These are phyloP conservation scores for Mortierella sp. DNA, from an alignment of 371 early-diverging fungal species.

Conservation along the genomic window DNA sequence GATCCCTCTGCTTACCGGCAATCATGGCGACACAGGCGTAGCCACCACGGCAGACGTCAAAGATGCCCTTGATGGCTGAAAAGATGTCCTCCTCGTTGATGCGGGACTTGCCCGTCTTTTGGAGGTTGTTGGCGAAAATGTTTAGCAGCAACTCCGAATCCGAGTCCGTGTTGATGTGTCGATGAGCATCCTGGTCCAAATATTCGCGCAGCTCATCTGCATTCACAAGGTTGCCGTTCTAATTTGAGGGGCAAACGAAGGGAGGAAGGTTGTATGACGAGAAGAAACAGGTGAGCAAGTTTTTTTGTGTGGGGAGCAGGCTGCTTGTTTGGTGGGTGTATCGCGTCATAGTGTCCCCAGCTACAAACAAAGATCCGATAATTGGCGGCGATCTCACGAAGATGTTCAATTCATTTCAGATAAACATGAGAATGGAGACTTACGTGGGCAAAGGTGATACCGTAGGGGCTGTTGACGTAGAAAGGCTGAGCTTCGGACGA, in stretches of 20 bases:
- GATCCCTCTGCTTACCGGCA: slow-evolving; percentile 71
- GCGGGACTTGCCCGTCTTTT: slow-evolving; percentile 94
- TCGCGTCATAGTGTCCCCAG: neutral
- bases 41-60: slow-evolving; percentile 88
- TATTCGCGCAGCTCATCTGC: slow-evolving; percentile 87
- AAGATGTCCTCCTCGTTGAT: slow-evolving; percentile 98
- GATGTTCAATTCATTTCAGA: neutral
- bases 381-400: slow-evolving; percentile 4
- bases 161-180: slow-evolving; percentile 99
- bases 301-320: neutral
- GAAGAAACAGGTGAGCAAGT: neutral
- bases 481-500: slow-evolving; percentile 98
- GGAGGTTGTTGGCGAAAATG: slow-evolving; percentile 93
- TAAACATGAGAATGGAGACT: slow-evolving; percentile 18
- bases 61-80: slow-evolving; percentile 88
- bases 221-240: slow-evolving; percentile 98
- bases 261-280: no score
- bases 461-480: slow-evolving; percentile 98
- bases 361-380: slow-evolving; percentile 1
- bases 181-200: slow-evolving; percentile 93
- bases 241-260: slow-evolving; percentile 23
- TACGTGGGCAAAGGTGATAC: slow-evolving; percentile 97
- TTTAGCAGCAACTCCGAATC: slow-evolving; percentile 97
- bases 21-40: slow-evolving; percentile 97
- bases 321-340: neutral